Conservation (phyloP, 805 yeast genomes). For the Starmerella gropengiesseri region DNA sequence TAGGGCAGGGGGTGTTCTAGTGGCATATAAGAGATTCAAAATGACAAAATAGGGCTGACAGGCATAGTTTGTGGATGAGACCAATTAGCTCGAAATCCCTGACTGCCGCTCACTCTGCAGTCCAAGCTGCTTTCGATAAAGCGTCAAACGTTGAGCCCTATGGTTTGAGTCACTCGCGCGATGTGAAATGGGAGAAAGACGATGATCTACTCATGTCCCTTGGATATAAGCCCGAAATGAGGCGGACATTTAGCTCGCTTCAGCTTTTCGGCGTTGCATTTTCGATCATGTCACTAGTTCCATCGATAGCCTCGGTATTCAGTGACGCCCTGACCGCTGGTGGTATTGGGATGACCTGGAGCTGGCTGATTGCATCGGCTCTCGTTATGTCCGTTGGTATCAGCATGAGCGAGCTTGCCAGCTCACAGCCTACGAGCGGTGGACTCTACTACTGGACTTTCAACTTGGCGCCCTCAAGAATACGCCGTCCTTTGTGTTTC, state of each 20-base stretch:
- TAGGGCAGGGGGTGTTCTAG: no score
- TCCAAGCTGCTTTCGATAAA: no score
- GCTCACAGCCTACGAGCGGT: constrained; percentile 65
- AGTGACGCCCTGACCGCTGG: constrained; percentile 50
- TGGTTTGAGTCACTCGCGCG: no score
- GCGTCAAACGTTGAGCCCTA: no score
- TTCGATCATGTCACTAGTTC: constrained; percentile 57
- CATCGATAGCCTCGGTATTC: constrained; percentile 49
- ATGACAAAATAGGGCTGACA: no score
- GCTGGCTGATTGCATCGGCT: constrained; percentile 52
- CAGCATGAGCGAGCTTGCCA: constrained; percentile 55
- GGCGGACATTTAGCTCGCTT: constrained; percentile 46
- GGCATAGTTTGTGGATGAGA: no score
- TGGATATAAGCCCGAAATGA: constrained; percentile 61
- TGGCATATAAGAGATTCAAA: no score
- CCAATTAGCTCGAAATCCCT: no score
- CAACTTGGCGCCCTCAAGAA: constrained; percentile 48
- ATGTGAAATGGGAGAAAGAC: no score
- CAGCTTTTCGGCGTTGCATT: constrained; percentile 66
- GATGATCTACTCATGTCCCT: constrained; percentile 36
- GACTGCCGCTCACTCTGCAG: no score
- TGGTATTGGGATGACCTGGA: constrained; percentile 58
- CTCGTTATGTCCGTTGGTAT: constrained; percentile 50
- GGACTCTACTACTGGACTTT: constrained; percentile 63
- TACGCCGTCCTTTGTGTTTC: constrained; percentile 46